These are phyloP conservation scores for Colletotrichum aenigma DNA, from an alignment of 2,329 filamentous ascomycete species.

Conservation along the genomic window DNA sequence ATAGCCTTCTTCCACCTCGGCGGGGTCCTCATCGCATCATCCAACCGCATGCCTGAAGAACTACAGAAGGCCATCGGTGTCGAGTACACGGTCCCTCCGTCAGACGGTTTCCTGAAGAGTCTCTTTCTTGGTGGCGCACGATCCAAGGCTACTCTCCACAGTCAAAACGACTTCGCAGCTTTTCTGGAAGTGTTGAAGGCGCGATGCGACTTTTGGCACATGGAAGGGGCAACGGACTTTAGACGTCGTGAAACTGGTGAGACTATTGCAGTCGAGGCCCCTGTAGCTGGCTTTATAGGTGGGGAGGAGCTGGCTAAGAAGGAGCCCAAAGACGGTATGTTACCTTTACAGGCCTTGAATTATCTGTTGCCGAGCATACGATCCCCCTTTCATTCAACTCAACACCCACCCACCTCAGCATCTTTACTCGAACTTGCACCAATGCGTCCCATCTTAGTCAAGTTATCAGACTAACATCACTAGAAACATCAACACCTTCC, in stretches of 20 bases:
- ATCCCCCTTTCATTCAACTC: background rate
- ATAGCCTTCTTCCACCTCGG: slow-evolving; percentile 83
- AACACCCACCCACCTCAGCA: background rate
- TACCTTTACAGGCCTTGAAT: background rate
- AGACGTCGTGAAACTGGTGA: slow-evolving; percentile 57
- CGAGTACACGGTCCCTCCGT: slow-evolving; percentile 64
- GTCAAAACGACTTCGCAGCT: slow-evolving; percentile 72
- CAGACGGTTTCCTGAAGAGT: slow-evolving; percentile 54
- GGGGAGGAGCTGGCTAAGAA: background rate
- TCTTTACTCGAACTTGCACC: background rate
- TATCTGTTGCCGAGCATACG: background rate
- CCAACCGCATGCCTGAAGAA: slow-evolving; percentile 84
- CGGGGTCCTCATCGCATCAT: slow-evolving; percentile 79
- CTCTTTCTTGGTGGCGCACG: slow-evolving; percentile 34
- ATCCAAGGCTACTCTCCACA: slow-evolving; percentile 54
- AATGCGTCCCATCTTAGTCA: background rate
- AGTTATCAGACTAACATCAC: background rate
- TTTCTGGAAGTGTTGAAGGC: slow-evolving; percentile 80
- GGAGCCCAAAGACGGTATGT: background rate
- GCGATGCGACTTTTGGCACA: slow-evolving; percentile 83
- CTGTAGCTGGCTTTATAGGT: background rate
- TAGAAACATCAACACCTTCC: slow-evolving; percentile 2
- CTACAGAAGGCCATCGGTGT: slow-evolving; percentile 76
- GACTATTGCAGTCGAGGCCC: slow-evolving; percentile 20
- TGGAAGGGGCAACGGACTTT: slow-evolving; percentile 78